A percentile compares a stretch with the other conserved stretches of the same genome.
phyloP scores from a whole-genome alignment of 768 basidiomycete genomes.

The Artomyces pyxidatus region DNA sequence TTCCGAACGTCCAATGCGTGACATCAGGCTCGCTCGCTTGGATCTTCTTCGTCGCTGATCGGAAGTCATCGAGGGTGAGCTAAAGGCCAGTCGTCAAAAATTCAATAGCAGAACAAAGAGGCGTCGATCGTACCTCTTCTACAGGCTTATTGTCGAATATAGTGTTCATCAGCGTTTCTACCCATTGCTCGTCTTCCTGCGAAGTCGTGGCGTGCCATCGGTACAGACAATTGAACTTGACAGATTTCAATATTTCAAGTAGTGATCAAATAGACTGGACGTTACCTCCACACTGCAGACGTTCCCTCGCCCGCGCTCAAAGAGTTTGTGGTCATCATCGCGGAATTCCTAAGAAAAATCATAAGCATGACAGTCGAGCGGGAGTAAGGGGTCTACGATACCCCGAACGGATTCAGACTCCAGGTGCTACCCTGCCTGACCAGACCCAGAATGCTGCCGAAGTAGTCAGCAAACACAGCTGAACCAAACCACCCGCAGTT shows the following conservation, averaged over 20 bases:
- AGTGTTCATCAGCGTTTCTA: constrained; percentile 35
- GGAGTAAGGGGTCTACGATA: constrained; percentile 23
- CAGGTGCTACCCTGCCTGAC: constrained; percentile 68
- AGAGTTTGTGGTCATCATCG: constrained; percentile 48
- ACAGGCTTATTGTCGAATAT: constrained; percentile 47
- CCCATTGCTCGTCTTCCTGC: constrained; percentile 63
- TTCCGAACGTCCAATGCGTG: constrained; percentile 59
- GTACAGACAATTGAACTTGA: constrained; percentile 77
- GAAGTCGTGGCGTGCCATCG: constrained; percentile 85
- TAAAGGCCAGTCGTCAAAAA: constrained; percentile 10
- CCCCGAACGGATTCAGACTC: constrained; percentile 69
- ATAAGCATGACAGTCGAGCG: background rate
- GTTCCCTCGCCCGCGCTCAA: constrained; percentile 77
- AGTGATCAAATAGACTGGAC: background rate
- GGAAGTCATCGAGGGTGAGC: constrained; percentile 44
- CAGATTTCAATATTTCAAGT: background rate
- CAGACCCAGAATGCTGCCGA: constrained; percentile 73
- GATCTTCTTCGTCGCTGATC: constrained; percentile 31
- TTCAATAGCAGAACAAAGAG: background rate
- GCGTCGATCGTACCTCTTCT: constrained; percentile 26
- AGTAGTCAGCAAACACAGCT: constrained; percentile 79
- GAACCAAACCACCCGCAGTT: constrained; percentile 78
- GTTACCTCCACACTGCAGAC: constrained; percentile 75
- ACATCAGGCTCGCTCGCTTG: constrained; percentile 36
- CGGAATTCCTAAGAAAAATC: constrained; percentile 50